Evolutionary conservation across 768 basidiomycete species (phyloP).

Genomic region (Auriscalpium microsporum): DNA sequence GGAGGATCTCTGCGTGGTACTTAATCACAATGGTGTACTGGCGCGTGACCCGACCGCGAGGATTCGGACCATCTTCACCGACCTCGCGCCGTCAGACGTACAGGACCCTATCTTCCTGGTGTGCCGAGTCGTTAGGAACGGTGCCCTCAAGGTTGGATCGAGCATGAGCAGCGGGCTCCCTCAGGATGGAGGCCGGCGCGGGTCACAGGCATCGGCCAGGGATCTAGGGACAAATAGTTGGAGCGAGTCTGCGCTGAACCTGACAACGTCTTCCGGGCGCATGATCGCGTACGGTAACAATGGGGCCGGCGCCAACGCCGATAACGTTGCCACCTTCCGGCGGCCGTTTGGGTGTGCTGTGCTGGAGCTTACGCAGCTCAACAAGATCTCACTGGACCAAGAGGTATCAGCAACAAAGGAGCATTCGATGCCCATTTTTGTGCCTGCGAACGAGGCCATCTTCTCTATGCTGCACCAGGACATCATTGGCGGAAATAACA

Average conservation of each 20-base stretch:
- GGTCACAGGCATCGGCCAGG: slow-evolving; percentile 43
- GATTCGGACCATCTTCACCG: slow-evolving; percentile 83
- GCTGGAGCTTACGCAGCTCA: slow-evolving; percentile 72
- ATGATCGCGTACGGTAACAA: slow-evolving; percentile 8
- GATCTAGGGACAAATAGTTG: slow-evolving; percentile 12
- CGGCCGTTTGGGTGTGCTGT: slow-evolving; percentile 96
- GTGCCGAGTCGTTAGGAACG: slow-evolving; percentile 84
- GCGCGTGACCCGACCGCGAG: slow-evolving; percentile 68
- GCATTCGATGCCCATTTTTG: slow-evolving; percentile 80
- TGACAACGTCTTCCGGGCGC: slow-evolving; percentile 13
- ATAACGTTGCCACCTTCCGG: slow-evolving; percentile 48
- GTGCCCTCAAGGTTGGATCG: slow-evolving; percentile 67
- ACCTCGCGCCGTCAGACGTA: slow-evolving; percentile 80
- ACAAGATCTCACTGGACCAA: slow-evolving; percentile 57
- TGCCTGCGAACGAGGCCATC: slow-evolving; percentile 71
- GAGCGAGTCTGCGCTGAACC: background rate
- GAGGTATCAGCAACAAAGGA: slow-evolving; percentile 64
- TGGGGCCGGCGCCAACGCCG: slow-evolving; percentile 19
- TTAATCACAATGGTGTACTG: slow-evolving; percentile 87
- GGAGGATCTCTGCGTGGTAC: slow-evolving; percentile 83
- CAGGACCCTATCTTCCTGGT: slow-evolving; percentile 84
- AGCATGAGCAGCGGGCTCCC: slow-evolving; percentile 40
- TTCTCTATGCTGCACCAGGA: slow-evolving; percentile 96
- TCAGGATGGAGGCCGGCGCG: slow-evolving; percentile 39
- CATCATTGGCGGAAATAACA: slow-evolving; percentile 70